Percentiles rank a stretch among this genome's conserved stretches.
phyloP scores from a whole-genome alignment of 2,329 filamentous ascomycete genomes.

The Aureobasidium lini region DNA sequence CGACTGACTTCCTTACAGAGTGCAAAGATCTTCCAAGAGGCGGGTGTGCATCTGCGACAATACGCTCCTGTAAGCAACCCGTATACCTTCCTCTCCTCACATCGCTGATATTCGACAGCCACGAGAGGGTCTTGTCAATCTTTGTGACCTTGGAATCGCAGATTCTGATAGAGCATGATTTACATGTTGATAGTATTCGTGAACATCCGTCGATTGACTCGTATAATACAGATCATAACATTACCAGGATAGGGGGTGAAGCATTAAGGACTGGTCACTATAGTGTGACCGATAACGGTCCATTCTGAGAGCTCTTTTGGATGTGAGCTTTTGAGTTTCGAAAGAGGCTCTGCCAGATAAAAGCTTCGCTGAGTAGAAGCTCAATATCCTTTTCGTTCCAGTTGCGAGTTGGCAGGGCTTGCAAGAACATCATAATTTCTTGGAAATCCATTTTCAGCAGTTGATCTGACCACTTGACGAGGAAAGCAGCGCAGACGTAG shows the following conservation, averaged over 20 bases:
- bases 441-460: slow-evolving; percentile 96
- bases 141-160: slow-evolving; percentile 14
- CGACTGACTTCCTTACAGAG: slow-evolving; percentile 40
- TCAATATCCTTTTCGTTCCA: slow-evolving; percentile 99
- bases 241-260: not conserved
- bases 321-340: slow-evolving; percentile 90
- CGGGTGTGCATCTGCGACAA: slow-evolving; percentile 77
- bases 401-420: slow-evolving; percentile 80
- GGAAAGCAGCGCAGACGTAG: slow-evolving; percentile 94
- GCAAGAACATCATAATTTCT: slow-evolving; percentile 99
- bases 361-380: slow-evolving; percentile 87
- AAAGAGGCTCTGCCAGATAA: slow-evolving; percentile 97
- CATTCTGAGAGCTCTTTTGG: slow-evolving; percentile 15
- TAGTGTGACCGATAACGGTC: slow-evolving; percentile 1
- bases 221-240: not conserved
- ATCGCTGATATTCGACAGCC: slow-evolving; percentile 17
- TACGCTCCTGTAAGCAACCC: slow-evolving; percentile 65
- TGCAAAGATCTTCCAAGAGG: slow-evolving; percentile 72
- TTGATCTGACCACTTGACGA: slow-evolving; percentile 97
- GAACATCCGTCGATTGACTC: not conserved
- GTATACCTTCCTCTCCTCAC: not conserved
- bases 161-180: not conserved
- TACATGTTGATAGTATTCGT: not conserved
- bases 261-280: not conserved
- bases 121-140: slow-evolving; percentile 28